Conservation (phyloP, 768 basidiomycete genomes). For the Mycena galopus region DNA sequence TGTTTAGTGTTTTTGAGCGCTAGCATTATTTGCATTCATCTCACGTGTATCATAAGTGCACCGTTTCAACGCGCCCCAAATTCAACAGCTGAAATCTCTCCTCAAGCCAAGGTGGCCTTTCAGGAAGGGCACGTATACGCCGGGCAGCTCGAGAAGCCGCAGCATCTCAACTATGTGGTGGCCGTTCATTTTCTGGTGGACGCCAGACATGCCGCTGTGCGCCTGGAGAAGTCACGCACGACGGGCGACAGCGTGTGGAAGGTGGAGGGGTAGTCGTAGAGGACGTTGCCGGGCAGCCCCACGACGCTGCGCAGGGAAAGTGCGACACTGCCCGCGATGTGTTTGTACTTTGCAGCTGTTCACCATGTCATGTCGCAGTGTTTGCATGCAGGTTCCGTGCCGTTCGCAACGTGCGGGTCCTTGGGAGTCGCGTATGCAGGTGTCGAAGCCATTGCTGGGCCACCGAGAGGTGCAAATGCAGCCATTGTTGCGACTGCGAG, state of each 20-base stretch:
- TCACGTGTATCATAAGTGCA: too few relatives aligned
- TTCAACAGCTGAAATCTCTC: slow-evolving; percentile 14
- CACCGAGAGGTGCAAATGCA: too few relatives aligned
- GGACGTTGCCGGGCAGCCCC: not conserved
- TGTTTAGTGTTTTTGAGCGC: too few relatives aligned
- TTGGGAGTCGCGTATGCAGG: too few relatives aligned
- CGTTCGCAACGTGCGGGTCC: too few relatives aligned
- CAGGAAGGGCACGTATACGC: not conserved
- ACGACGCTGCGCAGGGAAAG: slow-evolving; percentile 23
- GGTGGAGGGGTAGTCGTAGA: slow-evolving; percentile 17
- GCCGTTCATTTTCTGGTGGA: not conserved
- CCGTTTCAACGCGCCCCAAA: slow-evolving; percentile 15
- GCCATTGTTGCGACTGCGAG: too few relatives aligned
- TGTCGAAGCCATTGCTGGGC: too few relatives aligned
- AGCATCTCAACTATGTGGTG: slow-evolving; percentile 11
- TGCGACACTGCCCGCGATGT: not conserved
- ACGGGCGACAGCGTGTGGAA: not conserved
- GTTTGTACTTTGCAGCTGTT: slow-evolving; percentile 6
- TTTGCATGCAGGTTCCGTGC: too few relatives aligned
- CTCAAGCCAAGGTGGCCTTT: slow-evolving; percentile 6
- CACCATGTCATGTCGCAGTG: too few relatives aligned
- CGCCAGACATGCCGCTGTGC: not conserved
- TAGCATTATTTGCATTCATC: too few relatives aligned
- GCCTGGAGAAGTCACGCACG: not conserved
- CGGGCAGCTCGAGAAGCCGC: not conserved